Evolutionary conservation across 139 green algal genomes (phyloP), one percentile per base, ranked within the genome.

Genomic region (Coccomyxa sp.): DNA sequence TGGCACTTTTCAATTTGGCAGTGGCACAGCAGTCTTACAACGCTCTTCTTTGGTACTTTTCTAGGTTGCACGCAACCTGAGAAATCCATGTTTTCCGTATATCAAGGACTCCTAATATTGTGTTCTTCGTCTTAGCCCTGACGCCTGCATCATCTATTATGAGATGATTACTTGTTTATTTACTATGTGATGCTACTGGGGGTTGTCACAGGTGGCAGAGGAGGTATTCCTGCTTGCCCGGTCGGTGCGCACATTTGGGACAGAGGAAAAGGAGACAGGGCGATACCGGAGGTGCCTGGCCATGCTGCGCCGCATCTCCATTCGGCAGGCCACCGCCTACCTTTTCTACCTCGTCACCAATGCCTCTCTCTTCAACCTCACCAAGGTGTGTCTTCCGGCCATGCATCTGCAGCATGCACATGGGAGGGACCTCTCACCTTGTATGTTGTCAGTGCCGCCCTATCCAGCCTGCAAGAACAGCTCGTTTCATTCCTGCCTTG

Each of bases 221-320:
- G 94, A 95, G 83, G 80, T 86, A 0, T 89, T 95, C 79, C 84
- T 85, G 13, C 78, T 95, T 27, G 89, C 87, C 0, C 86, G 93
- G 10, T 76, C 94, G 3, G 92, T 98, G 67, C 88, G 93, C 66
- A 92, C 93, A 0, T 96, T 97, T 84, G 94, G 92, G 66, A 94
- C 92, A 10, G 95, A 98, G 87, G 76, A 77, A 17, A 57, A 81
- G n/a, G 93, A 97, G 80, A 81, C 78, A 59, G 58, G 78, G 80
- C 89, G 94, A 27, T 98, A 97, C 84, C 82, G 78, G 21, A 77
- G 57, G 51, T 91, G 85, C 83, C 27, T 95, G n/a, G 58, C 85
- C 25, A 85, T 81, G 60, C 85, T 97, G 79, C 90, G 92, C 28
- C 67, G 84, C 78, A 89, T 97, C 66, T 88, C 85, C 68, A 84